Base-by-base conservation (phyloP, 495 filamentous ascomycete species). In the Umbilicaria muhlenbergii region DNA sequence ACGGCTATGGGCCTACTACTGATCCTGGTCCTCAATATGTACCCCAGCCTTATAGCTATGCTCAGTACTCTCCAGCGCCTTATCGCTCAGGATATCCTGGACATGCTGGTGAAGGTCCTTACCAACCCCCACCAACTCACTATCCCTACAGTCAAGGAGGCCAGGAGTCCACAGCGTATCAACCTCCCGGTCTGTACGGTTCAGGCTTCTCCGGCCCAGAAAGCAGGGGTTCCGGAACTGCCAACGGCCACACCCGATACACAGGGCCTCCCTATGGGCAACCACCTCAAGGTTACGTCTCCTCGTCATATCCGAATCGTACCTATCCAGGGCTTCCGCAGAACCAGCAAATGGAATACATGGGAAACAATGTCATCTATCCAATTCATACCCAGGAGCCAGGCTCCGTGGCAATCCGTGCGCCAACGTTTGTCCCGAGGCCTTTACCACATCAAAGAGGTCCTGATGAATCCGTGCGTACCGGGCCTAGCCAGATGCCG, bases 401-500 rank as follows among this genome's bases (percentile, higher is more conserved):
- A 10, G 24, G 1, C 5, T 28, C 24, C 5, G 24, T 28, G 24
- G 24, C 24, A 28, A 10, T 28, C 1, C 5, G 24, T 10, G 24
- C 24, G 24, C 24, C 24, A 28, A 8, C 24, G 8, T 28, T 2
- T 28, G 8, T 28, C 24, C 24, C 24, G 5, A 28, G 24, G 24
- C 24, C 24, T 28, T 28, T 28, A 28, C 24, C 24, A 32, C 45
- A 24, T 32, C 49, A 17, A 21, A 37, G 37, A 32, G 38, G 38
- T 32, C 18, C 36, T 16, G 35, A 24, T 38, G 24, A 32, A 24
- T 10, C 44, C 11, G 44, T 19, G 15, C 46, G 39, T 10, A 36
- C 49, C 32, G 37, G 35, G 14, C 32, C 39, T 24, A 21, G 36
- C 13, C 50, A 57, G 11, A 50, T 61, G 36, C 46, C 50, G 13